phyloP scores from a whole-genome alignment of 768 basidiomycete genomes.

The Collybia mongolica region DNA sequence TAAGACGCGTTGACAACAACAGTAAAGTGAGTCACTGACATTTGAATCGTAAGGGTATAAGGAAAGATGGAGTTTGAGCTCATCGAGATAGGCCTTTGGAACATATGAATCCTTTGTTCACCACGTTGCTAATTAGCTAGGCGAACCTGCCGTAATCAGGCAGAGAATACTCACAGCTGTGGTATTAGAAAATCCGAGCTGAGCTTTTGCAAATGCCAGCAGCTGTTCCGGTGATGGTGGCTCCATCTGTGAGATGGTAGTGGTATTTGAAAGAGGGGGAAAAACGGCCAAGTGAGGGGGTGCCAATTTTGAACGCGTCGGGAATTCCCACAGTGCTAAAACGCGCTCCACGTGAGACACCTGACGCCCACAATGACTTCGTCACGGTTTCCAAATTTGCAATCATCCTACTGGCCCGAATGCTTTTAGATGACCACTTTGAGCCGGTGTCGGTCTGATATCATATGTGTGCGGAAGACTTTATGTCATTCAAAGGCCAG shows the following conservation, averaged over 20 bases:
- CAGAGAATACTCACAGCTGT: constrained; percentile 7
- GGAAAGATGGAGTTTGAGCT: constrained; percentile 28
- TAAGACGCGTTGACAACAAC: not conserved
- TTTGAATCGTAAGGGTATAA: constrained; percentile 32
- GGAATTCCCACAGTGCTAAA: constrained; percentile 11
- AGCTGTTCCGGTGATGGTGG: not conserved
- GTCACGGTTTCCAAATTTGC: no score
- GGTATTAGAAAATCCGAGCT: constrained; percentile 6
- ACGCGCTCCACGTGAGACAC: no score
- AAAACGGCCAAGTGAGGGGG: not conserved
- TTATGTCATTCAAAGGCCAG: not conserved
- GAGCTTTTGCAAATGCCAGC: constrained; percentile 8
- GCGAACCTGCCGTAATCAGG: not conserved
- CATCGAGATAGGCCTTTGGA: constrained; percentile 33
- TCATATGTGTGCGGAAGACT: no score
- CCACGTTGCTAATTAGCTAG: not conserved
- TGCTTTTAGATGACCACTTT: no score
- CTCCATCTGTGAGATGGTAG: constrained; percentile 8
- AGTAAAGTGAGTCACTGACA: constrained; percentile 18
- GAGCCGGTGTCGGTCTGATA: no score
- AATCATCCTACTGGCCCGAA: no score
- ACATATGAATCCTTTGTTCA: constrained; percentile 14
- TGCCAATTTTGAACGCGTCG: constrained; percentile 10
- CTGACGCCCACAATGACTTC: not conserved
- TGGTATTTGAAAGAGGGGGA: not conserved